Evolutionary conservation across 768 basidiomycete species (phyloP), one percentile per base, ranked within the genome.

Genomic region (Lentinus brumalis): DNA sequence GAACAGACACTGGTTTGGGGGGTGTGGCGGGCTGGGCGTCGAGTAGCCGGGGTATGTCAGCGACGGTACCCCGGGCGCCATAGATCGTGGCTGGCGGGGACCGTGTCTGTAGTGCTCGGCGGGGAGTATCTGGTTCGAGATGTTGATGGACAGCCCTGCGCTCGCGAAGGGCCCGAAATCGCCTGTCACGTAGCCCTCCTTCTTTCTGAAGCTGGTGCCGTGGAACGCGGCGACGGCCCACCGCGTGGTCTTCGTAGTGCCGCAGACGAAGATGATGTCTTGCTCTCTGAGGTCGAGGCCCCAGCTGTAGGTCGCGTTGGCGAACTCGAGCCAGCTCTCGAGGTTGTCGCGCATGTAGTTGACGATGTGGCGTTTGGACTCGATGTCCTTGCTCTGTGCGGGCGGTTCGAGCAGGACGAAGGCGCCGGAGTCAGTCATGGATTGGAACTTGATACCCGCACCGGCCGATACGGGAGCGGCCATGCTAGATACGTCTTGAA

Each of bases 141-240:
- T 41, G 26, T n/a, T 40, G 26, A 57, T 12, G 6, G 56, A 49
- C 6, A 57, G 46, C 11, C 35, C 31, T 7, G 32, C 56, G 46
- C 35, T 30, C 32, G 39, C 53, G n/a, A 42, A 39, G 21, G 39
- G 39, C 6, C 39, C 53, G 26, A 53, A 41, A 26, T 30, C 53
- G 14, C 53, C 53, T 3, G 40, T 26, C 39, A 53, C 26, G 18
- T 30, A 26, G 12, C 53, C 53, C 15, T 29, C 7, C 26, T 53
- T 53, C 39, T 53, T 53, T 12, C 53, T 38, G 16, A 38, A 49
- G 21, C 9, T 26, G 16, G 29, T 38, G 5, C 46, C 56, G 5
- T 50, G 45, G 38, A 57, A 57, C 11, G 56, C 30, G 2, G 56
- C 56, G 32, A 57, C 56, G n/a, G 57, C 57, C 57, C 57, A 58